Conservation (phyloP, 2,329 filamentous ascomycete species). For the Fusarium abutilonis region DNA sequence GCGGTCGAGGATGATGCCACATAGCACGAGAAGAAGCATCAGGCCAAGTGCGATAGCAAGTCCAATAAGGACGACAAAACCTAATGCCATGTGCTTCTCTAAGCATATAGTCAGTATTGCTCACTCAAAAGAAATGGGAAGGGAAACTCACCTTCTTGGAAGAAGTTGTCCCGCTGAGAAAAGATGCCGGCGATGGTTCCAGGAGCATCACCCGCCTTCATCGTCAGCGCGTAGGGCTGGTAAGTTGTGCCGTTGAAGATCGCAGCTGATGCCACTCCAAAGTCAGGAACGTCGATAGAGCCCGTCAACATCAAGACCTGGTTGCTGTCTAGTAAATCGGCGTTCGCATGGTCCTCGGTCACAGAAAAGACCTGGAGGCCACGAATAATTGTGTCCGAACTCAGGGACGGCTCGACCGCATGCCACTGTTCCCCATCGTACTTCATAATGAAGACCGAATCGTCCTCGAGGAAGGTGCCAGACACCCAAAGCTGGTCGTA, state of each 20-base stretch:
- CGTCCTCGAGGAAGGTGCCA: constrained; percentile 71
- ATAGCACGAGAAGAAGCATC: constrained; percentile 80
- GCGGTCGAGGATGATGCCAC: constrained; percentile 79
- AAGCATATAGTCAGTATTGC: constrained; percentile 23
- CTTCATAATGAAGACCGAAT: constrained; percentile 81
- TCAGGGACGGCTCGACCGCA: constrained; percentile 70
- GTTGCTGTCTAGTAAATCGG: constrained; percentile 69
- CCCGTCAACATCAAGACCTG: constrained; percentile 88
- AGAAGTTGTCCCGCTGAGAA: constrained; percentile 81
- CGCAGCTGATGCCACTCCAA: constrained; percentile 85
- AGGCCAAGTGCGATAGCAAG: constrained; percentile 81
- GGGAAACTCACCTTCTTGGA: constrained; percentile 69
- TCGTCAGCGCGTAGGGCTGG: constrained; percentile 82
- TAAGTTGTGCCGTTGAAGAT: constrained; percentile 86
- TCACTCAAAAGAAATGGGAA: neutral
- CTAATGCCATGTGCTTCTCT: constrained; percentile 71
- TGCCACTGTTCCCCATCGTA: constrained; percentile 80
- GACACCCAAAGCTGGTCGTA: constrained; percentile 83
- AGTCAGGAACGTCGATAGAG: constrained; percentile 76
- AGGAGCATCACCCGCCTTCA: constrained; percentile 68
- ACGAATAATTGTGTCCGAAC: constrained; percentile 72
- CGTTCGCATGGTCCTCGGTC: constrained; percentile 71
- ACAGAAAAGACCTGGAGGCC: constrained; percentile 84
- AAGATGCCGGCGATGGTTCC: constrained; percentile 86
- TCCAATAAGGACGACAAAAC: constrained; percentile 82